Percentiles rank a stretch among this genome's conserved stretches.
These are phyloP conservation scores for Chrysoporthe deuterocubensis DNA, from an alignment of 2,329 filamentous ascomycete species.

Conservation along the genomic window DNA sequence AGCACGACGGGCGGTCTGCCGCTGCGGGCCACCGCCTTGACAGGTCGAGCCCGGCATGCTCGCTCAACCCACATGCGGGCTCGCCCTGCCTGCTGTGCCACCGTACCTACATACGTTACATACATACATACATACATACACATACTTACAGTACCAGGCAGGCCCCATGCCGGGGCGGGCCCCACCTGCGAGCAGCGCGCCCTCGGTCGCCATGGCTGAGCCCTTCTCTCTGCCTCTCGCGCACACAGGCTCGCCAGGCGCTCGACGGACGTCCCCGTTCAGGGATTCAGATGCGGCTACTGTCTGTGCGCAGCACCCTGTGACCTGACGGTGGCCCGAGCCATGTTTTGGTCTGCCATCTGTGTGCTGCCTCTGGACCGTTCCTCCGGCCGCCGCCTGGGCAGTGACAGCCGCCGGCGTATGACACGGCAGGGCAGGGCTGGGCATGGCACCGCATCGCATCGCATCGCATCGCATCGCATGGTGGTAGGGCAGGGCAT, in stretches of 20 bases:
- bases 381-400: not conserved
- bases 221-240: not conserved
- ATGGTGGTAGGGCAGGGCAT: too few species aligned
- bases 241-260: too few species aligned
- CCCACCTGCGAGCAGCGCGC: not conserved
- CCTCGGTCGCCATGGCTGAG: not conserved
- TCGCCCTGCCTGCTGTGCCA: not conserved
- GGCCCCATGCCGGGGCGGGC: not conserved
- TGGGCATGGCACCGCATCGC: not conserved
- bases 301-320: not conserved
- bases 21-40: not conserved
- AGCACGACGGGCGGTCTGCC: not conserved
- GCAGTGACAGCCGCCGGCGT: not conserved
- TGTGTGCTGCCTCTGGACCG: not conserved
- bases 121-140: not conserved
- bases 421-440: not conserved
- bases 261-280: not conserved
- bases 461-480: too few species aligned
- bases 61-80: not conserved
- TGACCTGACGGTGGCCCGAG: too few species aligned
- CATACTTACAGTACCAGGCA: not conserved
- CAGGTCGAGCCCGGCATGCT: not conserved
- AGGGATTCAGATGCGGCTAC: not conserved
- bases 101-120: not conserved
- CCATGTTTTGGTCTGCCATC: not conserved